Evolutionary conservation across 257 asterid species (phyloP), one percentile per base, ranked within the genome.

Genomic region (Linaria vulgaris): DNA sequence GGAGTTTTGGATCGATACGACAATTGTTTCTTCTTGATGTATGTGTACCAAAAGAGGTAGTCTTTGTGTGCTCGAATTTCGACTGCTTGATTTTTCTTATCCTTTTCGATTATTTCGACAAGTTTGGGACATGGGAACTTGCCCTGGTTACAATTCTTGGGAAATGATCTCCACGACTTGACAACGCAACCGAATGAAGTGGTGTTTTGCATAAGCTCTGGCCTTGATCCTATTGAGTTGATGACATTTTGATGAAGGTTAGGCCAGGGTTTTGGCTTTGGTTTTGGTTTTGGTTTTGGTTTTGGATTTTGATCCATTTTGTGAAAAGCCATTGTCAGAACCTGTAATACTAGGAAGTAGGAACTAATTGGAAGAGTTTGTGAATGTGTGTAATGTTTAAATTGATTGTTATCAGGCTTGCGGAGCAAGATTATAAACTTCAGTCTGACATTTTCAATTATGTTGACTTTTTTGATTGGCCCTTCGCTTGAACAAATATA

Each of bases 241-340:
- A 69, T 39, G 13, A 67, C 65, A 23, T 74, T 74, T 19, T 47
- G 44, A 14, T 70, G 75, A 20, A 74, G 70, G 64, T 59, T 52
- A 46, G 73, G 75, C 77, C 77, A 70, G 3, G 3, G 34, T 27
- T 27, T 27, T 27, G 34, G 34, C 3, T 27, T 27, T 2, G 34
- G 34, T 34, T 17, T 56, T 59, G 64, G 25, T 59, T 43, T 59
- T 27, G 19, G 20, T 27, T 56, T 9, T 0, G 15, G 14, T 56
- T 44, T 44, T n/a, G 49, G 49, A 2, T 44, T 44, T 44, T 44
- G 49, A 44, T 14, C 16, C 49, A 44, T 44, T 13, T 44, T 44
- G 49, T 34, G 41, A 34, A 34, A 11, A 4, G 41, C 9, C 10
- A 7, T 4, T 34, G 5, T 1, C 41, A 3, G 41, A 11, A 27